Conservation (phyloP, 306 rosid species). For the Abrus pulchellus region DNA sequence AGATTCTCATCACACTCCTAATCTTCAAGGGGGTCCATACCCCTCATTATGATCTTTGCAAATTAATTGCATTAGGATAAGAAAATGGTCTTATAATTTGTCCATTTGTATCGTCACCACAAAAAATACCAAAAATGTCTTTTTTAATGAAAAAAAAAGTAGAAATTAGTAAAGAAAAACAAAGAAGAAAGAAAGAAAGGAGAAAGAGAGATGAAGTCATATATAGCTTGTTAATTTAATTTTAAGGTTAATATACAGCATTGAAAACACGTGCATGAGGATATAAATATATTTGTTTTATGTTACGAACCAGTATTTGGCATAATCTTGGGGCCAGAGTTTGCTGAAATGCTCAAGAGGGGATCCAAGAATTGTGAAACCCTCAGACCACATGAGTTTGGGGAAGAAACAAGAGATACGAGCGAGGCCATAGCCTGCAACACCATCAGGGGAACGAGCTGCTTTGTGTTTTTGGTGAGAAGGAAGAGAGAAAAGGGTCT, state of each 20-base stretch:
- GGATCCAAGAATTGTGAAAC: slow-evolving; percentile 84
- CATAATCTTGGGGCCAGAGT: slow-evolving; percentile 88
- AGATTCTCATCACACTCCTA: slow-evolving; percentile 47
- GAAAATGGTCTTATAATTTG: slow-evolving; percentile 41
- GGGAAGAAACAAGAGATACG: slow-evolving; percentile 92
- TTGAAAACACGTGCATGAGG: slow-evolving; percentile 11
- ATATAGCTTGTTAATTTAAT: not conserved
- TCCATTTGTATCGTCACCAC: slow-evolving; percentile 41
- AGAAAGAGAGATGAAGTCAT: not conserved
- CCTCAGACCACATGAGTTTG: slow-evolving; percentile 97
- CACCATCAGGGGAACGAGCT: slow-evolving; percentile 73
- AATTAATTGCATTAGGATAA: slow-evolving; percentile 51
- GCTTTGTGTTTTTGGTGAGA: slow-evolving; percentile 72
- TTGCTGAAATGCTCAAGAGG: slow-evolving; percentile 76
- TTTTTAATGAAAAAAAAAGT: not conserved
- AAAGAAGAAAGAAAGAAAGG: not conserved
- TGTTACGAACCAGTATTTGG: slow-evolving; percentile 59
- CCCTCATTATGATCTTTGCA: slow-evolving; percentile 58
- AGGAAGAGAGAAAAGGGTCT: slow-evolving; percentile 74
- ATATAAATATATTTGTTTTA: not conserved
- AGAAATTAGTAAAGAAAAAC: not conserved
- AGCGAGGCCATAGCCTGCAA: slow-evolving; percentile 83
- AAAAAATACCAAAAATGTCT: slow-evolving; percentile 17
- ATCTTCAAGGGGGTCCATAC: slow-evolving; percentile 67
- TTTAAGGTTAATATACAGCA: not conserved